Evolutionary conservation across 352 stramenopile genomes (phyloP).

Genomic region (Phytophthora sp.): DNA sequence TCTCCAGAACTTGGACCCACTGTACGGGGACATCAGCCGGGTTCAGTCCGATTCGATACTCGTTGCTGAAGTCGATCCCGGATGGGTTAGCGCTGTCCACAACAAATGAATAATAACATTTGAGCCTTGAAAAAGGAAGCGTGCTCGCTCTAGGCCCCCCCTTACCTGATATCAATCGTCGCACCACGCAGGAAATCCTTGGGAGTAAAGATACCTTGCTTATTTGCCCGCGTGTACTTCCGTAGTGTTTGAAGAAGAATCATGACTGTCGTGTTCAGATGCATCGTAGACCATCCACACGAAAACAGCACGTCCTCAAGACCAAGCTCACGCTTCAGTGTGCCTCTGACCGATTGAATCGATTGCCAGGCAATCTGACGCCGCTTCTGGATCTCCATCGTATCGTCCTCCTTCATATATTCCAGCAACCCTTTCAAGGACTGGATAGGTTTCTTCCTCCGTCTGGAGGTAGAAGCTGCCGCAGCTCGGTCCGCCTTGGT

Average conservation of each 20-base stretch:
- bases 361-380: conserved; percentile 53
- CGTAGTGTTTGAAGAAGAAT: conserved; percentile 64
- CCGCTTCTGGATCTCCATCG: conserved; percentile 44
- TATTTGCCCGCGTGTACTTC: conserved; percentile 49
- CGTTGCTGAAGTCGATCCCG: conserved; percentile 62
- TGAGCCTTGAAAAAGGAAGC: background rate
- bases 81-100: conserved; percentile 46
- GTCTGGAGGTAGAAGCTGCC: conserved; percentile 20
- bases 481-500: conserved; percentile 31
- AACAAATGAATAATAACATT: conserved; percentile 4
- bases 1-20: conserved; percentile 68
- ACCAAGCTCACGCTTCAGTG: conserved; percentile 58
- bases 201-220: conserved; percentile 42
- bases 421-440: conserved; percentile 46
- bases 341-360: conserved; percentile 58
- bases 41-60: conserved; percentile 63
- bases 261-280: conserved; percentile 68
- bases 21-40: conserved; percentile 67
- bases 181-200: conserved; percentile 44
- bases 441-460: conserved; percentile 44
- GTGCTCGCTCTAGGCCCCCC: background rate
- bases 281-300: conserved; percentile 65
- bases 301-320: conserved; percentile 52
- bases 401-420: conserved; percentile 50
- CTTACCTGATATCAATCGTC: conserved; percentile 53